Percentiles rank a stretch among this genome's conserved stretches.
Evolutionary conservation across 2,329 filamentous ascomycete species (phyloP).

Genomic region (Cladosporium oxysporum): DNA sequence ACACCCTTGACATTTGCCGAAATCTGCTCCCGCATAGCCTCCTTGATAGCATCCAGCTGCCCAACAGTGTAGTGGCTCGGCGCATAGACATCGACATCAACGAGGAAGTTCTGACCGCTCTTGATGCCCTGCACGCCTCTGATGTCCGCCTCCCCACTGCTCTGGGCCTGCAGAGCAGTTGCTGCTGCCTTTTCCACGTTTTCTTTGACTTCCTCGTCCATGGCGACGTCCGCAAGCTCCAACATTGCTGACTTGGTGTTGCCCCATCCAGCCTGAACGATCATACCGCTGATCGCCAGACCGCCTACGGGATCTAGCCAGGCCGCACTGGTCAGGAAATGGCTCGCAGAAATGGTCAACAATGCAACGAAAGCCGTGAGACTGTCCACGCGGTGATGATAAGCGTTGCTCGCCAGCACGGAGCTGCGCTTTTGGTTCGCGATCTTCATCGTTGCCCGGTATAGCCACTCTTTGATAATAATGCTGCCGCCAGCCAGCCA

Average conservation of each 20-base stretch:
- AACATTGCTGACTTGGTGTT: constrained; percentile 82
- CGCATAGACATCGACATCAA: constrained; percentile 84
- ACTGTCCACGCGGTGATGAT: constrained; percentile 95
- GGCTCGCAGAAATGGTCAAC: constrained; percentile 83
- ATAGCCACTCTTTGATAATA: constrained; percentile 93
- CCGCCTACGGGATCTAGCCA: constrained; percentile 96
- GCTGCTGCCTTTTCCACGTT: constrained; percentile 68
- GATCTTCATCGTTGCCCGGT: constrained; percentile 96
- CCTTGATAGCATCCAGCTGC: constrained; percentile 70
- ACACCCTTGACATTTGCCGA: constrained; percentile 80
- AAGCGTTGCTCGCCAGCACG: constrained; percentile 90
- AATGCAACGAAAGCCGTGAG: constrained; percentile 93
- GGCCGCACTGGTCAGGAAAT: constrained; percentile 78
- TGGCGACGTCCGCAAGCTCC: constrained; percentile 86
- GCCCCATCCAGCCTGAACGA: constrained; percentile 82
- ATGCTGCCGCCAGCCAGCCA: constrained; percentile 93
- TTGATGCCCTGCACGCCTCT: constrained; percentile 86
- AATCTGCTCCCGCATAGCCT: constrained; percentile 69
- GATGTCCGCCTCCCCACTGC: constrained; percentile 57
- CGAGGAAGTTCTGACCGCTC: constrained; percentile 92
- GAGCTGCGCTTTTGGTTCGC: constrained; percentile 92
- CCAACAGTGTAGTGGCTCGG: constrained; percentile 75
- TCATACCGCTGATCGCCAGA: constrained; percentile 87
- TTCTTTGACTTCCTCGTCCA: constrained; percentile 79
- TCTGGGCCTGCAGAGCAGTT: constrained; percentile 53